These are phyloP conservation scores for Eimeria zaria DNA, from an alignment of 169 alveolate genomes.

Conservation along the genomic window DNA sequence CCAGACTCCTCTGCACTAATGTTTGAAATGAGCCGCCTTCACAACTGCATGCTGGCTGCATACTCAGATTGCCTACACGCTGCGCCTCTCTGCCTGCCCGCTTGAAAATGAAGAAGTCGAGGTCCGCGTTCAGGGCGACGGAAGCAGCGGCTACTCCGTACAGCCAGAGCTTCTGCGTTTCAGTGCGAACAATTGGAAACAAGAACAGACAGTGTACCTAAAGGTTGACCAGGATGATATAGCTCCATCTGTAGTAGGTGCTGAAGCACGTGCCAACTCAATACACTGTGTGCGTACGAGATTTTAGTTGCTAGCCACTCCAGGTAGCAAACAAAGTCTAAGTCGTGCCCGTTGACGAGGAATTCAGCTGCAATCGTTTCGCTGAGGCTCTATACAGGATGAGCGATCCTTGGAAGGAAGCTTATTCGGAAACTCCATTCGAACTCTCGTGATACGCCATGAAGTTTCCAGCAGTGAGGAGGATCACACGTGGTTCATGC, in stretches of 20 bases:
- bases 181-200: constrained; percentile 17
- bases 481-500: constrained; percentile 18
- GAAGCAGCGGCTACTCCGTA: constrained; percentile 3
- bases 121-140: constrained; percentile 13
- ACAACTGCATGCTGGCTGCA: background rate
- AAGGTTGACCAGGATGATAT: constrained; percentile 46
- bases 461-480: constrained; percentile 37
- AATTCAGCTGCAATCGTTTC: background rate
- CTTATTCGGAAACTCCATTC: background rate
- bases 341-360: background rate
- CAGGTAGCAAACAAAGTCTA: background rate
- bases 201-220: constrained; percentile 9
- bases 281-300: background rate
- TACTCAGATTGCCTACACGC: constrained; percentile 49
- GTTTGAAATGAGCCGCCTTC: background rate
- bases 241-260: constrained; percentile 57
- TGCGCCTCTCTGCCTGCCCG: constrained; percentile 58
- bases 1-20: background rate
- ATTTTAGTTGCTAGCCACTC: background rate
- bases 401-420: constrained; percentile 38
- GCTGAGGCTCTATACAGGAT: background rate
- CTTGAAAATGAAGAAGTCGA: constrained; percentile 42
- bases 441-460: constrained; percentile 24
- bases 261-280: background rate
- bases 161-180: constrained; percentile 46